Percentiles rank a stretch among this genome's conserved stretches.
Conservation (phyloP, 495 filamentous ascomycete species). For the Extremus antarcticus region DNA sequence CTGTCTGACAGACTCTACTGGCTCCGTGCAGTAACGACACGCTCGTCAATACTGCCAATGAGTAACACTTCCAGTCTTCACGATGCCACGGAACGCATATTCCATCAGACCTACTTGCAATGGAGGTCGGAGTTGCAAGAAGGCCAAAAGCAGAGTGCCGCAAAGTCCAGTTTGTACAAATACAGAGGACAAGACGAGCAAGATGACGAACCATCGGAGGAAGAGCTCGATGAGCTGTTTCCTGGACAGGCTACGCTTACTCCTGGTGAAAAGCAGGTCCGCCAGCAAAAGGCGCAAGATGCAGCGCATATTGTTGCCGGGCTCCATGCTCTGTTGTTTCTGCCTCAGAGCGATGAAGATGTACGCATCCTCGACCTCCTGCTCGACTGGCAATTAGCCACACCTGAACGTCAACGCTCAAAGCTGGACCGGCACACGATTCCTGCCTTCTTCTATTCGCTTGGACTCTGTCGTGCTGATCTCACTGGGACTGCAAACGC, state of each 20-base stretch:
- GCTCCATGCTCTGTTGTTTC: conserved; percentile 43
- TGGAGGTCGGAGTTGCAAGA: conserved; percentile 66
- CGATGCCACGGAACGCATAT: conserved; percentile 15
- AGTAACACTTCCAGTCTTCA: not conserved
- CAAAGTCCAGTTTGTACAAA: conserved; percentile 64
- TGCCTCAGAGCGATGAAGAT: not conserved
- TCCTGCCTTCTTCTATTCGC: not conserved
- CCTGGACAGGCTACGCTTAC: conserved; percentile 33
- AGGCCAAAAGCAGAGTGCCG: conserved; percentile 60
- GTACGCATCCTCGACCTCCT: not conserved
- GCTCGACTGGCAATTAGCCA: not conserved
- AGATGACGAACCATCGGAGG: conserved; percentile 54
- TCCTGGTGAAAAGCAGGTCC: too few species aligned
- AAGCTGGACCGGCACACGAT: not conserved
- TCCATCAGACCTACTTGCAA: conserved; percentile 58
- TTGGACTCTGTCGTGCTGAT: not conserved
- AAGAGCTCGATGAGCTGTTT: conserved; percentile 69
- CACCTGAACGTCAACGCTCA: not conserved
- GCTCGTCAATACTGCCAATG: not conserved
- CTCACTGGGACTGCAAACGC: not conserved
- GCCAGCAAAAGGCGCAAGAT: conserved; percentile 35
- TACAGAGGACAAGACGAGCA: conserved; percentile 67
- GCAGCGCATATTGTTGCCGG: conserved; percentile 42
- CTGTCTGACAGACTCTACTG: not conserved
- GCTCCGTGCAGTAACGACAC: not conserved